Percentiles rank a stretch among this genome's conserved stretches.
phyloP scores from a whole-genome alignment of 495 filamentous ascomycete genomes.

The Neurospora sublineolata region DNA sequence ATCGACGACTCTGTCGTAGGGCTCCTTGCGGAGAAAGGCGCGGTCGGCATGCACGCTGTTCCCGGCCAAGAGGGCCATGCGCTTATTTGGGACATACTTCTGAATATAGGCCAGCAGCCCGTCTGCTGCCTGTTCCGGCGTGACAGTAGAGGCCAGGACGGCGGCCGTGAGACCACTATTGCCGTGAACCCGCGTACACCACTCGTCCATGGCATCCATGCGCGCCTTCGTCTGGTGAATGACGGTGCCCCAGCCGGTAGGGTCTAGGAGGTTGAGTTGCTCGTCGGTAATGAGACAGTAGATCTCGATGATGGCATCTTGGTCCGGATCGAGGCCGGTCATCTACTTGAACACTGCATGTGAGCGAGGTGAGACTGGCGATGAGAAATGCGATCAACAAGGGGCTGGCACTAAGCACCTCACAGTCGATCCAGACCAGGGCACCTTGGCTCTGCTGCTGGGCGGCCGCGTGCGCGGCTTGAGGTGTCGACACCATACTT shows the following conservation, averaged over 20 bases:
- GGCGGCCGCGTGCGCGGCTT: background rate
- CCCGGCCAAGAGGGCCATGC: slow-evolving; percentile 65
- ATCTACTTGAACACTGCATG: slow-evolving; percentile 44
- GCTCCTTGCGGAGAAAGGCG: slow-evolving; percentile 62
- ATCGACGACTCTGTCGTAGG: slow-evolving; percentile 60
- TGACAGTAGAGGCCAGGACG: slow-evolving; percentile 62
- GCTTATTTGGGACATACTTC: slow-evolving; percentile 50
- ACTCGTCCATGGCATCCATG: slow-evolving; percentile 65
- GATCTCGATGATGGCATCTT: slow-evolving; percentile 80
- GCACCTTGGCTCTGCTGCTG: slow-evolving; percentile 27
- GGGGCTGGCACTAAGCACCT: slow-evolving; percentile 37
- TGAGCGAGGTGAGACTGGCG: background rate
- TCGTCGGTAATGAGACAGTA: slow-evolving; percentile 86
- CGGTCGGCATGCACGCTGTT: slow-evolving; percentile 88
- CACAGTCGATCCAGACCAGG: slow-evolving; percentile 83
- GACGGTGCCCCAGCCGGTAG: slow-evolving; percentile 64
- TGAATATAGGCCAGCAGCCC: slow-evolving; percentile 68
- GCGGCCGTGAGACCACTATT: slow-evolving; percentile 68
- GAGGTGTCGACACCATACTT: background rate
- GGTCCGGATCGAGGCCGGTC: slow-evolving; percentile 75
- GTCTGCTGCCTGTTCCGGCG: slow-evolving; percentile 58
- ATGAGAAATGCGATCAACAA: background rate
- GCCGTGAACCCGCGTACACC: slow-evolving; percentile 47
- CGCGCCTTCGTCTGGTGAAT: slow-evolving; percentile 61
- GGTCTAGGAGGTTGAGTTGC: slow-evolving; percentile 64